Conservation (phyloP, 2,329 filamentous ascomycete genomes). For the Cytospora chrysosperma region DNA sequence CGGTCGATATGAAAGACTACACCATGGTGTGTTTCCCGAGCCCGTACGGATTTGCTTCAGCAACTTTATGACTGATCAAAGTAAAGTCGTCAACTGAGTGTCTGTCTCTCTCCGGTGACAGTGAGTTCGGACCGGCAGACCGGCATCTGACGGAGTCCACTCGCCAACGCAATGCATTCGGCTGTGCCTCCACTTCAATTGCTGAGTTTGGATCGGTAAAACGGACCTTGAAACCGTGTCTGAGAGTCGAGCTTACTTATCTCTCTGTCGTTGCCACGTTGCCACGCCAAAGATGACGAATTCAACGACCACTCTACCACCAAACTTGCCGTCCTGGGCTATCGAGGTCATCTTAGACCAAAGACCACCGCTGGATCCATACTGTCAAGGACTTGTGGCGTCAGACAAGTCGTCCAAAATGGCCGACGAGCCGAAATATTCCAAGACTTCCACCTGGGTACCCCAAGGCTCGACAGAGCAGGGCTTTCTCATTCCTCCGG, state of each 20-base stretch:
- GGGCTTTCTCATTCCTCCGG: slow-evolving; percentile 28
- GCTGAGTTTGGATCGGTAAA: not conserved
- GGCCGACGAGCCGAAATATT: not conserved
- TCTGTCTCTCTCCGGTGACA: not conserved
- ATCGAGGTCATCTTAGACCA: not conserved
- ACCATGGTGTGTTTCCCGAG: not conserved
- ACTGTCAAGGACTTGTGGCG: not conserved
- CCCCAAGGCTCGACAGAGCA: slow-evolving; percentile 32
- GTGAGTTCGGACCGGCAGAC: not conserved
- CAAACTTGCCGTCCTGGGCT: not conserved
- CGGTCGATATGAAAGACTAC: not conserved
- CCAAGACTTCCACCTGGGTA: slow-evolving; percentile 29
- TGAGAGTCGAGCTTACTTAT: not conserved
- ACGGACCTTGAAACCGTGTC: not conserved
- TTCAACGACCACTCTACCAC: not conserved
- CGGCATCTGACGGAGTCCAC: not conserved
- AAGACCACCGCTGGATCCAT: not conserved
- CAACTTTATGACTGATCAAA: not conserved
- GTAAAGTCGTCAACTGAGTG: not conserved
- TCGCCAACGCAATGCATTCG: not conserved
- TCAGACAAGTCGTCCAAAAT: not conserved
- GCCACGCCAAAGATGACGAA: not conserved
- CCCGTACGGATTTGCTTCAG: not conserved
- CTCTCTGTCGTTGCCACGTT: not conserved
- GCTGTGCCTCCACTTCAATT: not conserved